A percentile compares a stretch with the other conserved stretches of the same genome.
These are phyloP conservation scores for Arthromyces matolae DNA, from an alignment of 768 basidiomycete genomes.

Conservation along the genomic window DNA sequence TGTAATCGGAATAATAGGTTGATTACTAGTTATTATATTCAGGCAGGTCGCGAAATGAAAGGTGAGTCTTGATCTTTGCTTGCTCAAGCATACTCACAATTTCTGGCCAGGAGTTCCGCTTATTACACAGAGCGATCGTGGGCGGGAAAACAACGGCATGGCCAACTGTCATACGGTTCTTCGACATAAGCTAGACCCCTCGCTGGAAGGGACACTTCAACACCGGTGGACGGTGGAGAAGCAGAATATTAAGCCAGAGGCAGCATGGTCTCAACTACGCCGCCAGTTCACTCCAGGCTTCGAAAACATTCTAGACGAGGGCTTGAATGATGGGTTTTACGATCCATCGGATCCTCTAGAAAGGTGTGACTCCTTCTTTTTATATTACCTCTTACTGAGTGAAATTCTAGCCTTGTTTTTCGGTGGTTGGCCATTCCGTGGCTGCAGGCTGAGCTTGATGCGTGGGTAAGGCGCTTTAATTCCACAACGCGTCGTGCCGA, in stretches of 20 bases:
- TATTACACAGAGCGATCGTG: constrained; percentile 35
- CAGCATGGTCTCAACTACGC: constrained; percentile 33
- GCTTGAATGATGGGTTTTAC: constrained; percentile 27
- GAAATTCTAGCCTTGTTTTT: constrained; percentile 24
- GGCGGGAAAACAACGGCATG: constrained; percentile 31
- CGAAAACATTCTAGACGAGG: constrained; percentile 31
- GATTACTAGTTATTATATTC: background rate
- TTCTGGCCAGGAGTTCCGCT: constrained; percentile 23
- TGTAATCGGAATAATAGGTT: constrained; percentile 25
- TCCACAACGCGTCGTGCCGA: constrained; percentile 17
- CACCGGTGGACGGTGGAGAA: constrained; percentile 32
- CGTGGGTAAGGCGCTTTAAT: constrained; percentile 19
- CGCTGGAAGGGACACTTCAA: constrained; percentile 29
- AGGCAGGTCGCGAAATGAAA: background rate
- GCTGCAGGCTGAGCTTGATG: constrained; percentile 33
- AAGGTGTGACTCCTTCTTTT: constrained; percentile 11
- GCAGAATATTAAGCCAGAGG: constrained; percentile 37
- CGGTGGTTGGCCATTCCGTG: constrained; percentile 35
- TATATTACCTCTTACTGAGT: background rate
- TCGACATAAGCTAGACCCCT: constrained; percentile 30
- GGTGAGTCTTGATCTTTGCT: background rate
- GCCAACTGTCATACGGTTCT: constrained; percentile 35
- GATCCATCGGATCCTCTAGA: constrained; percentile 20
- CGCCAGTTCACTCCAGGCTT: constrained; percentile 33
- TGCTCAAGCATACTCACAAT: background rate